Percentiles rank a stretch among this genome's conserved stretches.
phyloP scores from a whole-genome alignment of 106 monocot genomes.

The Chionographis japonica region DNA sequence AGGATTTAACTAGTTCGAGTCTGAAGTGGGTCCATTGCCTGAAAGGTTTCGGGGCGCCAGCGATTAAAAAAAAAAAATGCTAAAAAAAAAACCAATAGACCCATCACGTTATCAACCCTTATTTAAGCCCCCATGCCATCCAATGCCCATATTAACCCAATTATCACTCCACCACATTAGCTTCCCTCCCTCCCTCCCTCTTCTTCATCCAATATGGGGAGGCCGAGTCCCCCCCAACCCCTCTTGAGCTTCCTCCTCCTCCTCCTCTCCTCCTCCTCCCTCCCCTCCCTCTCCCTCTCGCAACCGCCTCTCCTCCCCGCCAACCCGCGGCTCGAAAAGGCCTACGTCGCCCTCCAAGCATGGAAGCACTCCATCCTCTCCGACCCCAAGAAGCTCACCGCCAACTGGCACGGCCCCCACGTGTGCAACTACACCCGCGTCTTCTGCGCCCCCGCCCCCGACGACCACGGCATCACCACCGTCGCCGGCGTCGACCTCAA shows the following conservation, averaged over 20 bases:
- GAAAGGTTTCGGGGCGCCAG: too few relatives aligned
- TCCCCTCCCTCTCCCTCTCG: constrained; percentile 3
- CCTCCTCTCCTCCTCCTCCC: constrained; percentile 9
- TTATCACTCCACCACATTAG: too few relatives aligned
- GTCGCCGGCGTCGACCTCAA: constrained; percentile 11
- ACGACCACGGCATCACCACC: constrained; percentile 27
- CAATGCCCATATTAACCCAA: too few relatives aligned
- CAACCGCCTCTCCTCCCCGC: background rate
- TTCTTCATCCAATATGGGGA: background rate
- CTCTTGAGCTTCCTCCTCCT: constrained; percentile 7
- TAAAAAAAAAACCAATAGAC: too few relatives aligned
- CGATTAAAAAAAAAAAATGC: too few relatives aligned
- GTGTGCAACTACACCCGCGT: constrained; percentile 60
- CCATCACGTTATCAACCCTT: too few relatives aligned
- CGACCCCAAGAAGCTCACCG: constrained; percentile 45
- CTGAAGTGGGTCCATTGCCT: too few relatives aligned
- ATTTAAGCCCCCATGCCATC: too few relatives aligned
- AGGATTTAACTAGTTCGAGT: too few relatives aligned
- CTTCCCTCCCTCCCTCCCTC: too few relatives aligned
- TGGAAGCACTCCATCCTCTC: constrained; percentile 35
- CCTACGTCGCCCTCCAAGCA: constrained; percentile 45
- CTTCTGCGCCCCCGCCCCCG: constrained; percentile 41
- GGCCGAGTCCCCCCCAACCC: background rate
- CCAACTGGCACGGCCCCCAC: constrained; percentile 44
- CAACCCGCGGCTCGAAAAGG: constrained; percentile 39